phyloP scores from a whole-genome alignment of 805 yeast species.

The Komagataella mondaviorum region DNA sequence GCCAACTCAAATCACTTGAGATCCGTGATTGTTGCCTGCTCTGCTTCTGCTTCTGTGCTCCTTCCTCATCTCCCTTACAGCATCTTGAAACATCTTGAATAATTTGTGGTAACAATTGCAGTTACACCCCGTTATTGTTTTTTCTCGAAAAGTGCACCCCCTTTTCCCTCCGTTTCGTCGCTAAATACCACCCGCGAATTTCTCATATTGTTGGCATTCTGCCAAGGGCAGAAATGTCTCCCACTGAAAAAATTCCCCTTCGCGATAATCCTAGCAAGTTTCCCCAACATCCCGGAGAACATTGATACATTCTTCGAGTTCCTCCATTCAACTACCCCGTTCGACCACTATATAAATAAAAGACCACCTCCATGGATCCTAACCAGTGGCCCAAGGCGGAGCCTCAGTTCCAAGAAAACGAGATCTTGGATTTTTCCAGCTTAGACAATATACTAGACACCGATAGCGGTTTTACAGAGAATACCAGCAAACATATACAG shows the following conservation, averaged over 20 bases:
- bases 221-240: not conserved
- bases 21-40: not conserved
- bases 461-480: not conserved
- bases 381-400: not conserved
- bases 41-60: not conserved
- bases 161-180: too few relatives aligned
- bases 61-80: not conserved
- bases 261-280: not conserved
- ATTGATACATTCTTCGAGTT: not conserved
- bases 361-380: not conserved
- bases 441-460: not conserved
- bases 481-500: not conserved
- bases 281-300: not conserved
- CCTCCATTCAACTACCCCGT: not conserved
- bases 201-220: not conserved
- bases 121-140: not conserved
- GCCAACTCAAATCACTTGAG: too few relatives aligned
- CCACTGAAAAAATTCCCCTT: not conserved
- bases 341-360: not conserved
- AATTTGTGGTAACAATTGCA: not conserved
- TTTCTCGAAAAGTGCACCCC: not conserved
- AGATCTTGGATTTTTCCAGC: slow-evolving; percentile 1
- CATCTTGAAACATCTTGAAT: not conserved
- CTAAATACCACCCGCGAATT: too few relatives aligned
- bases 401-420: not conserved